Conservation (phyloP, 371 early-diverging fungal species). For the Synchytrium microbalum region DNA sequence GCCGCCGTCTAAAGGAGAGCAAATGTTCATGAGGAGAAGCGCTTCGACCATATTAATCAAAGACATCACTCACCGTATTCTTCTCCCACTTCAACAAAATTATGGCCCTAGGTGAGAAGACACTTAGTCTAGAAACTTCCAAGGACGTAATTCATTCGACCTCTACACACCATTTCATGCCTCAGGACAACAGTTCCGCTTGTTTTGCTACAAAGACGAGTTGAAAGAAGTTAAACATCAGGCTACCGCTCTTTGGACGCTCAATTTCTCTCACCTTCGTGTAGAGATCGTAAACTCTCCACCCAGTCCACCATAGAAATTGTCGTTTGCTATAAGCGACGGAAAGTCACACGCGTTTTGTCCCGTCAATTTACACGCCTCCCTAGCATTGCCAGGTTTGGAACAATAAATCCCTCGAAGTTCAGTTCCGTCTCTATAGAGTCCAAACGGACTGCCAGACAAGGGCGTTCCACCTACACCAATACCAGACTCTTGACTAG, state of each 20-base stretch:
- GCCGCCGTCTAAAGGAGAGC: conserved; percentile 44
- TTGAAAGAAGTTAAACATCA: background rate
- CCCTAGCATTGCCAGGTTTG: conserved; percentile 37
- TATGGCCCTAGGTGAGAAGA: conserved; percentile 38
- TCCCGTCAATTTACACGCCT: conserved; percentile 40
- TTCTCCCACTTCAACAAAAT: conserved; percentile 47
- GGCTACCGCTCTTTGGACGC: conserved; percentile 1
- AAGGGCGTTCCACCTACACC: conserved; percentile 41
- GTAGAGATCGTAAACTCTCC: conserved; percentile 59
- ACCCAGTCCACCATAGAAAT: conserved; percentile 52
- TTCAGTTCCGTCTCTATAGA: conserved; percentile 54
- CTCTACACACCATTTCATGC: background rate
- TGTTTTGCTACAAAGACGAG: conserved; percentile 22
- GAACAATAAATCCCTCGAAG: conserved; percentile 48
- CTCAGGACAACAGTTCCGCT: conserved; percentile 50
- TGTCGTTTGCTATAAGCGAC: conserved; percentile 49
- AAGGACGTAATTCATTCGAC: background rate
- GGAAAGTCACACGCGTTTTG: conserved; percentile 50
- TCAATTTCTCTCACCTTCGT: conserved; percentile 3
- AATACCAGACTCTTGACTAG: conserved; percentile 44
- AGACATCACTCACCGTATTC: conserved; percentile 21
- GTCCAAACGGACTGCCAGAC: conserved; percentile 47
- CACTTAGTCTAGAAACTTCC: background rate
- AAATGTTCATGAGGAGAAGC: background rate
- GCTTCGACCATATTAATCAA: background rate